Evolutionary conservation across 768 basidiomycete species (phyloP).

Genomic region (Cyclocybe aegerita): DNA sequence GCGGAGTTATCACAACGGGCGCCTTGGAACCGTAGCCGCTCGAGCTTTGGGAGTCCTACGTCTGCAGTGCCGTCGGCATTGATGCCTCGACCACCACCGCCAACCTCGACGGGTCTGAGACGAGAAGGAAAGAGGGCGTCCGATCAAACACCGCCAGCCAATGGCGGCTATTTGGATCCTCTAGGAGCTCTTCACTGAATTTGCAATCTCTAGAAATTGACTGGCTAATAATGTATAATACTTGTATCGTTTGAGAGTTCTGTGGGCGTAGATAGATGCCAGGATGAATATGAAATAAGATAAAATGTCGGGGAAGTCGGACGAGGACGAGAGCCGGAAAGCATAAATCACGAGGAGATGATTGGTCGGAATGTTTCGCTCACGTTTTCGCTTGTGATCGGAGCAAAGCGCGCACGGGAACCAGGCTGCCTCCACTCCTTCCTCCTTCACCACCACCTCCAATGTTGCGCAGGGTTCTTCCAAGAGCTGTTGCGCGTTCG

Average conservation of each 20-base stretch:
- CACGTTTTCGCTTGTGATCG: slow-evolving; percentile 24
- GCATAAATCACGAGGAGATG: slow-evolving; percentile 38
- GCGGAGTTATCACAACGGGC: slow-evolving; percentile 26
- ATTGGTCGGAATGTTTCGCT: slow-evolving; percentile 39
- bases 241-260: not conserved
- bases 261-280: too few species aligned
- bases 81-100: slow-evolving; percentile 53
- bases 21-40: slow-evolving; percentile 60
- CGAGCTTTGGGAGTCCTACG: slow-evolving; percentile 39
- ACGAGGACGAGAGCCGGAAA: slow-evolving; percentile 15
- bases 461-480: slow-evolving; percentile 70
- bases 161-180: slow-evolving; percentile 35
- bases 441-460: slow-evolving; percentile 24
- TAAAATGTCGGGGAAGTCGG: slow-evolving; percentile 5
- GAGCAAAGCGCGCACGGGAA: slow-evolving; percentile 11
- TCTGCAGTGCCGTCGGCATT: slow-evolving; percentile 34
- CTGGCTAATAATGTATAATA: slow-evolving; percentile 14
- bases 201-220: slow-evolving; percentile 8
- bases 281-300: not conserved
- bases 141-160: slow-evolving; percentile 28
- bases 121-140: slow-evolving; percentile 23
- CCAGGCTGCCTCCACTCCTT: slow-evolving; percentile 13
- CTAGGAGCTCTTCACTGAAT: slow-evolving; percentile 35
- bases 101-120: slow-evolving; percentile 39
- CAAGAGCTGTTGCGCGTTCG: slow-evolving; percentile 47